A percentile compares a stretch with the other conserved stretches of the same genome.
Evolutionary conservation across 768 basidiomycete genomes (phyloP).

Genomic region (Hericium erinaceus): DNA sequence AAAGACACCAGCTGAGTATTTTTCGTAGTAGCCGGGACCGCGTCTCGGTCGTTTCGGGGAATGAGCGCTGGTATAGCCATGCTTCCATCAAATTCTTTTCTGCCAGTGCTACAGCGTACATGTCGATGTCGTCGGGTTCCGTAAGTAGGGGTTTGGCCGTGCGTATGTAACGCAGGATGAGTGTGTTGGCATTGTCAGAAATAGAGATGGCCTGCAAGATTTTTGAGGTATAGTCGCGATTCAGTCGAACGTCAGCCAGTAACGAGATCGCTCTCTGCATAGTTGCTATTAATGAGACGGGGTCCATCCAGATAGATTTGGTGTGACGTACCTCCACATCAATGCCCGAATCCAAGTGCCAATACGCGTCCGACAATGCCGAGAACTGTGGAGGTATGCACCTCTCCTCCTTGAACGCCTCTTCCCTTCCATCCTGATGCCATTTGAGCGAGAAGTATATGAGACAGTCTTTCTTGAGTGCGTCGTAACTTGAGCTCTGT

Average conservation of each 20-base stretch:
- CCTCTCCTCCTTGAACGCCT: slow-evolving; percentile 38
- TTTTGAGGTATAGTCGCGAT: slow-evolving; percentile 71
- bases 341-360: slow-evolving; percentile 67
- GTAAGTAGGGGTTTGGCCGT: slow-evolving; percentile 65
- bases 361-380: slow-evolving; percentile 76
- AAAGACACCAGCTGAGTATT: slow-evolving; percentile 58
- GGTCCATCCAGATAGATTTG: not conserved
- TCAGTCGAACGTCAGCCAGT: slow-evolving; percentile 65
- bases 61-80: slow-evolving; percentile 68
- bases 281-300: not conserved
- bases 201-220: slow-evolving; percentile 57
- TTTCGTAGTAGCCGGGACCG: slow-evolving; percentile 48
- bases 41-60: slow-evolving; percentile 46
- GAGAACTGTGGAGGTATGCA: slow-evolving; percentile 72
- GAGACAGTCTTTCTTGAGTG: slow-evolving; percentile 71
- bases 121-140: slow-evolving; percentile 60
- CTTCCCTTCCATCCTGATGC: slow-evolving; percentile 57
- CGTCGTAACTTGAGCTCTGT: slow-evolving; percentile 53
- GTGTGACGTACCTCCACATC: slow-evolving; percentile 46
- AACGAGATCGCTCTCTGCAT: slow-evolving; percentile 58
- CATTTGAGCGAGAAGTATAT: slow-evolving; percentile 77
- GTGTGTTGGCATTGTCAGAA: slow-evolving; percentile 34
- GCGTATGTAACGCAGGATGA: slow-evolving; percentile 66
- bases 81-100: slow-evolving; percentile 58
- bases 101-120: slow-evolving; percentile 61